Evolutionary conservation across 2,329 filamentous ascomycete genomes (phyloP), one percentile per base, ranked within the genome.

Genomic region (Fusarium irregulare): DNA sequence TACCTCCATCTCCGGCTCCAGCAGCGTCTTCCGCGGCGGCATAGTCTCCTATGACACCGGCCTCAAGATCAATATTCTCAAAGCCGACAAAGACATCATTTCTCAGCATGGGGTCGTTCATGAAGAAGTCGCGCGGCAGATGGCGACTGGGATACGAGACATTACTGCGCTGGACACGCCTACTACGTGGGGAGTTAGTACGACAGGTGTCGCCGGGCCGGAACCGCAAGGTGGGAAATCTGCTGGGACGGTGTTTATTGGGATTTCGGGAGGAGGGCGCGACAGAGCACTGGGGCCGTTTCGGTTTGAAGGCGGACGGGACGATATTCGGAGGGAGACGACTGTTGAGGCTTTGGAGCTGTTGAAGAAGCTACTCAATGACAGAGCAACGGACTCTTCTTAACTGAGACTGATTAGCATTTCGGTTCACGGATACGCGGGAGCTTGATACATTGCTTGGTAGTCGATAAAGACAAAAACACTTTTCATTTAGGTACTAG

Each of bases 21-120:
- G 76, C 58, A 67, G 75, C 23, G 77, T 67, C 20, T 78, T 79
- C 56, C 77, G 77, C 47, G 77, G 77, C 41, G 77, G 78, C 3
- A 71, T 79, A 16, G 77, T 80, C 42, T 76, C 78, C 3, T 79
- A 79, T 49, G 75, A 75, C 0, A 78, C 76, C 0, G 63, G 60
- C 3, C 66, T 79, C 16, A 80, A 80, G 56, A 60, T 71, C 4
- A 41, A 57, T 4, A 69, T 80, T 11, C 72, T 80, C 9, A 70
- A 66, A 2, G 71, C 73, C 1, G 50, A 72, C 8, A 45, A 40
- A n/a, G 50, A 32, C 4, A 56, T 71, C 8, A 65, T 73, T 14
- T 30, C 47, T 4, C 47, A 57, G 13, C 47, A 67, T 6, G 72
- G 67, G 1, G 58, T 65, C 18, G 64, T 74, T 9, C 56, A 67